Base-by-base conservation (phyloP, 2,329 filamentous ascomycete species). In the Fusarium illudens region DNA sequence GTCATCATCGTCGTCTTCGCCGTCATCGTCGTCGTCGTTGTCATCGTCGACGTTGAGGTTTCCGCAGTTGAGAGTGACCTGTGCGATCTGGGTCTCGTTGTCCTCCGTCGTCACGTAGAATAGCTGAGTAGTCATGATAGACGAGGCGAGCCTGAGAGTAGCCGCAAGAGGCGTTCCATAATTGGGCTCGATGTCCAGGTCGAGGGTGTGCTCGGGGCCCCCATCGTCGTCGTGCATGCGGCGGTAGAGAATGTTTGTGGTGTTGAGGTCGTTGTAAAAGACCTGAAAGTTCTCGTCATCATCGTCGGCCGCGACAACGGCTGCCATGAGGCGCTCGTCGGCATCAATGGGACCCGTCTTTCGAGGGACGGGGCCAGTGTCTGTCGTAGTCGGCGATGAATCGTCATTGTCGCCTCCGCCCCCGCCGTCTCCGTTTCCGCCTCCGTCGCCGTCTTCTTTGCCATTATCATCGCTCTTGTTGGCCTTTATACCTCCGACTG, bases 231-330 rank as follows among this genome's bases (percentile, higher is more conserved):
- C 48, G 22, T 58, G 34, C 25, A 71, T 34, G 25, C 60, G 55
- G 10, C 60, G 61, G 33, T 71, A 71, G 33, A 58, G 53, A 25
- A 71, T 67, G 27, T 44, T 48, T 6, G 58, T 61, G 12, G 67
- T 59, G 32, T 62, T 49, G 46, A 71, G 64, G 42, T 68, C 67
- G 42, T 71, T 71, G 60, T 69, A 71, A 58, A 72, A 71, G 17
- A 72, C 37, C 4, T 69, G 62, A 2, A 67, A 34, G 33, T 69
- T 66, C 25, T 65, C 54, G 11, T 62, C 36, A 9, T 65, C 53
- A 34, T 52, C 53, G 27, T 61, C 60, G 9, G 33, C 33, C 44
- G 58, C 65, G n/a, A 63, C 30, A 8, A 60, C 56, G 2, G 62
- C 65, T 3, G 67, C 17, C 27, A 72, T 48, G 22, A 25, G 36